Base-by-base conservation (phyloP, 345 rosid species). In the Linum tenue region DNA sequence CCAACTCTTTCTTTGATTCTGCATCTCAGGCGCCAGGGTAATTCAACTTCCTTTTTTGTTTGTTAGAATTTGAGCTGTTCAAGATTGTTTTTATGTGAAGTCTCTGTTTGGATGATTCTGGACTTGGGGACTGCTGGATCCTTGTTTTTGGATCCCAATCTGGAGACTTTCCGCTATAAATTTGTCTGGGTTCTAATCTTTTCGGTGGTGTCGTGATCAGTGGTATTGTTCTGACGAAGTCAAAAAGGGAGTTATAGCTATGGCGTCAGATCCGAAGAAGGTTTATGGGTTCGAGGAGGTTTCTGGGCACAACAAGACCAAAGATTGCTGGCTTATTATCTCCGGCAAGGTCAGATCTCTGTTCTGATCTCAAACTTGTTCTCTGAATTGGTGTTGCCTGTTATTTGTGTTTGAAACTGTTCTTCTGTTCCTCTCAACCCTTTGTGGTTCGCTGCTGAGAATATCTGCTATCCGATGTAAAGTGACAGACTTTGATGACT, bases 301-400 rank as follows among this genome's bases (percentile, higher is more conserved):
- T 43, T 75, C 82, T 9, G 56, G 70, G 77, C 99, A 94, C 92
- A 83, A 84, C 86, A 64, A 83, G 71, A 84, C 68, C 60, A 82
- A 94, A 72, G 99, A 94, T 76, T 94, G 99, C 65, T 94, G 99
- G 99, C 85, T 94, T 68, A 67, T 94, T 56, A 84, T 94, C 44
- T 71, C 89, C 56, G 95, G 89, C 40, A 94, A 94, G 97, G 99
- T 94, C 67, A 71, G 88, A 78, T 77, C 85, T 74, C 51, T 48
- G 53, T 48, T 10, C 44, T 64, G 42, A 9, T 59, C 39, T 36
- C 14, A 64, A 41, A 56, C 55, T 37, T 31, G 2, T 14, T 16
- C 11, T 57, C 55, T 37, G 2, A 3, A 2, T 41, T 51, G 15
- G 0, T 9, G 39, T 35, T 61, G 31, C 31, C 31, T 22, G 31